Base-by-base conservation (phyloP, 306 rosid species). In the Abrus pulchellus region DNA sequence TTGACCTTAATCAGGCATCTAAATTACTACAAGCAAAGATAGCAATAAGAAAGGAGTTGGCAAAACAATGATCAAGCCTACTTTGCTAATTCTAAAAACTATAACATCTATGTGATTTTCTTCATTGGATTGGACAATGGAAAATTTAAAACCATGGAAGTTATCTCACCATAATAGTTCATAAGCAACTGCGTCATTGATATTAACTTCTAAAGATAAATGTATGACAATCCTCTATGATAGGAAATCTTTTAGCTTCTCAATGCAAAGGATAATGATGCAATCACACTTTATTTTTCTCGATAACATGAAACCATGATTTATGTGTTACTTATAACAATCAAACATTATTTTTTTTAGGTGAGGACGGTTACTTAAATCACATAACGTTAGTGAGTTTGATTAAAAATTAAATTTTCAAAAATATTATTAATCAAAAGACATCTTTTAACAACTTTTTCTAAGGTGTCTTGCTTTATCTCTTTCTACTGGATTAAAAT, bases 1-100 rank as follows among this genome's bases (percentile, higher is more conserved):
- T 73, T 62, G 12, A 40, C 52, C 57, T 81, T 75, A 44, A 40
- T 27, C 7, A 14, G 14, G 6, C 59, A 14, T 56, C 72, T 43
- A 57, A 36, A 52, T 75, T 82, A 44, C 71, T 82, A 5, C 13
- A 36, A 82, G 36, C 55, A 45, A 57, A 77, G 56, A 75, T 36
- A 30, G 49, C 57, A 6, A 7, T 76, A 11, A 68, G 60, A 68
- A 54, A 54, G 36, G 20, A 43, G 75, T 68, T 68, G 28, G 49
- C 4, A 68, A 57, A 48, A 20, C 71, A 69, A 64, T 50, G 64
- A 14, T 70, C 41, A 70, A 32, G 68, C 30, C 60, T 63, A 13
- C 45, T 72, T 34, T 2, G 38, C 32, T 45, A 59, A 56, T 53
- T 36, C 82, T 27, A 28, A 6, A 66, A 28, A 6, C 33, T 8